Percentiles rank a stretch among this genome's conserved stretches.
phyloP scores from a whole-genome alignment of 805 yeast species.

The Blastobotrys mokoenaii region DNA sequence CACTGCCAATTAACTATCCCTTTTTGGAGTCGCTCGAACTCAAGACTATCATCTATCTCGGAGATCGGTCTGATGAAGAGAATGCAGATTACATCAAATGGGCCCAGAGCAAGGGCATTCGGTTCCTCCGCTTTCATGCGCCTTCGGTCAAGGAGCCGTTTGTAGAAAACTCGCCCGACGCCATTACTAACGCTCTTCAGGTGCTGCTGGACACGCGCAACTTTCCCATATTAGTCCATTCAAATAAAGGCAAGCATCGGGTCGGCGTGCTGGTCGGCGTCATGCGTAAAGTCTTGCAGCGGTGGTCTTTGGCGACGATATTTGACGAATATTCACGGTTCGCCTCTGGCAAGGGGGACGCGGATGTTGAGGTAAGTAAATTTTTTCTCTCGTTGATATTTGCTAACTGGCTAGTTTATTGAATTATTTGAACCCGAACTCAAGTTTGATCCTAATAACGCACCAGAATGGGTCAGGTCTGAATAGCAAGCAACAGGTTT shows the following conservation, averaged over 20 bases:
- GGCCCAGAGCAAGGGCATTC: conserved; percentile 46
- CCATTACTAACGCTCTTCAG: conserved; percentile 37
- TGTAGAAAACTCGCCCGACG: conserved; percentile 46
- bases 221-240: conserved; percentile 83
- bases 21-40: conserved; percentile 62
- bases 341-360: conserved; percentile 89
- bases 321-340: conserved; percentile 90
- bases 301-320: conserved; percentile 88
- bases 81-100: conserved; percentile 61
- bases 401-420: conserved; percentile 29
- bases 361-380: conserved; percentile 62
- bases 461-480: conserved; percentile 57
- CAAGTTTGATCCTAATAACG: conserved; percentile 36
- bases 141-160: conserved; percentile 71
- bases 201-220: conserved; percentile 40
- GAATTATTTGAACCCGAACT: conserved; percentile 69
- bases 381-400: no score
- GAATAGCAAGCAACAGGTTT: no score
- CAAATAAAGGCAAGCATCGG: conserved; percentile 95
- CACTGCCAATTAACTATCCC: conserved; percentile 77
- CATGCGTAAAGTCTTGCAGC: conserved; percentile 76
- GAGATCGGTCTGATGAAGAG: conserved; percentile 45
- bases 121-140: conserved; percentile 54
- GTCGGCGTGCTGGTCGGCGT: conserved; percentile 92
- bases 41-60: conserved; percentile 61